These are phyloP conservation scores for Boechera stricta DNA, from an alignment of 345 rosid genomes.

Conservation along the genomic window DNA sequence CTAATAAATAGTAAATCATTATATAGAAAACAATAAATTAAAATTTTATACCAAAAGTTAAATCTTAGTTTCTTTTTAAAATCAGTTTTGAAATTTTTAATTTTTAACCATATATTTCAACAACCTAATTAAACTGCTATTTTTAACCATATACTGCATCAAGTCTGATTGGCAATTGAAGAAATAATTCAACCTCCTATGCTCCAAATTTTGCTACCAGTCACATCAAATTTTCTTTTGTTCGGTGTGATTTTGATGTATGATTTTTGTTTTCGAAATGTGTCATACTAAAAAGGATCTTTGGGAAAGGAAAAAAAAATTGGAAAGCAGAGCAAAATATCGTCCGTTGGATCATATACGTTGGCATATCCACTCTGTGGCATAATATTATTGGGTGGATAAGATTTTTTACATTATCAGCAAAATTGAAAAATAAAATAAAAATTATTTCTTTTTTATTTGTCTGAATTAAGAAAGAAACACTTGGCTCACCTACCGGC, in stretches of 20 bases:
- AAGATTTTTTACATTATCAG: constrained; percentile 33
- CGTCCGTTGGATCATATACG: constrained; percentile 28
- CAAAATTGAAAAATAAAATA: not conserved
- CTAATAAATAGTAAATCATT: too few relatives aligned
- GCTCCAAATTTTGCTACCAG: constrained; percentile 7
- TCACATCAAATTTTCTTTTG: constrained; percentile 15
- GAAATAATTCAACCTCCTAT: not conserved
- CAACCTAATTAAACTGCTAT: not conserved
- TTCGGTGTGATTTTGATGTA: not conserved
- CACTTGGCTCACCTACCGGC: constrained; percentile 38
- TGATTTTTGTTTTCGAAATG: constrained; percentile 6
- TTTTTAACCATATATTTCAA: not conserved
- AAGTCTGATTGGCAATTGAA: not conserved
- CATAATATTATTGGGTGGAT: constrained; percentile 18
- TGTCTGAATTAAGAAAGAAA: not conserved
- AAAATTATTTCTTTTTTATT: not conserved
- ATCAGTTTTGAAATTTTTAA: not conserved
- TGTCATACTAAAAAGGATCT: not conserved
- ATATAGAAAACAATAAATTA: too few relatives aligned
- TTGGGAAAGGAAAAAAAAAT: not conserved
- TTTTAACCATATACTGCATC: not conserved
- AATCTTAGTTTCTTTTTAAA: too few relatives aligned
- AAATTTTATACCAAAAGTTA: too few relatives aligned
- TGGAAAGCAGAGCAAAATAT: not conserved
- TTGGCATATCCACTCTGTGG: constrained; percentile 41